phyloP scores from a whole-genome alignment of 108 stramenopile genomes.

The Stephanodiscus minutulus region DNA sequence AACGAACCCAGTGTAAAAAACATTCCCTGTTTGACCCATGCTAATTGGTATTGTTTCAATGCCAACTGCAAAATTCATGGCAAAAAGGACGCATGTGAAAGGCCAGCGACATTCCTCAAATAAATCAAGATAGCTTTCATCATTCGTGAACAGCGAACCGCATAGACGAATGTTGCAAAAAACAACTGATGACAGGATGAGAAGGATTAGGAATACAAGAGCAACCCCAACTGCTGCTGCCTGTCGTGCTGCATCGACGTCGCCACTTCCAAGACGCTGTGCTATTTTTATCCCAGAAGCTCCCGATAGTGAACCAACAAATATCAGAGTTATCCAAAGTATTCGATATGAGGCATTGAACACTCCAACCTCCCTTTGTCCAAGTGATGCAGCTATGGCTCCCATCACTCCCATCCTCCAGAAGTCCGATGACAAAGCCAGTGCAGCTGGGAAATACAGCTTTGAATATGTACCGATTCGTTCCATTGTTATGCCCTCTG shows the following conservation, averaged over 20 bases:
- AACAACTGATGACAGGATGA: slow-evolving; percentile 50
- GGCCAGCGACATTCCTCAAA: slow-evolving; percentile 66
- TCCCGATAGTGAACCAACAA: slow-evolving; percentile 61
- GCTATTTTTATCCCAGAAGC: slow-evolving; percentile 50
- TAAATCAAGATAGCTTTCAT: slow-evolving; percentile 64
- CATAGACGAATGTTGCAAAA: slow-evolving; percentile 56
- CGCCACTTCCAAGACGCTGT: slow-evolving; percentile 51
- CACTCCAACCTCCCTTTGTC: slow-evolving; percentile 73
- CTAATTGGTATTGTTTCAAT: slow-evolving; percentile 76
- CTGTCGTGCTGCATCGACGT: slow-evolving; percentile 61
- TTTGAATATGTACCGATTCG: slow-evolving; percentile 62
- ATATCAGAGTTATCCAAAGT: slow-evolving; percentile 83
- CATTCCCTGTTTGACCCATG: slow-evolving; percentile 73
- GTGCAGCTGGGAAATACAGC: slow-evolving; percentile 79
- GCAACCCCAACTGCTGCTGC: slow-evolving; percentile 61
- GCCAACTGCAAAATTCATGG: slow-evolving; percentile 82
- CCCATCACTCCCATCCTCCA: slow-evolving; percentile 84
- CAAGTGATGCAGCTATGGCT: slow-evolving; percentile 65
- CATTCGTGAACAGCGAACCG: slow-evolving; percentile 72
- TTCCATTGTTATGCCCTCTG: slow-evolving; percentile 58
- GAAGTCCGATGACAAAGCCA: slow-evolving; percentile 72
- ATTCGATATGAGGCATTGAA: slow-evolving; percentile 89
- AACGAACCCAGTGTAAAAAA: slow-evolving; percentile 72
- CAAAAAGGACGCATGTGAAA: slow-evolving; percentile 62
- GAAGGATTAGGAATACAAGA: slow-evolving; percentile 41